Percentiles rank a stretch among this genome's conserved stretches.
Conservation (phyloP, 2,329 filamentous ascomycete genomes). For the Pestalotiopsis sp. region DNA sequence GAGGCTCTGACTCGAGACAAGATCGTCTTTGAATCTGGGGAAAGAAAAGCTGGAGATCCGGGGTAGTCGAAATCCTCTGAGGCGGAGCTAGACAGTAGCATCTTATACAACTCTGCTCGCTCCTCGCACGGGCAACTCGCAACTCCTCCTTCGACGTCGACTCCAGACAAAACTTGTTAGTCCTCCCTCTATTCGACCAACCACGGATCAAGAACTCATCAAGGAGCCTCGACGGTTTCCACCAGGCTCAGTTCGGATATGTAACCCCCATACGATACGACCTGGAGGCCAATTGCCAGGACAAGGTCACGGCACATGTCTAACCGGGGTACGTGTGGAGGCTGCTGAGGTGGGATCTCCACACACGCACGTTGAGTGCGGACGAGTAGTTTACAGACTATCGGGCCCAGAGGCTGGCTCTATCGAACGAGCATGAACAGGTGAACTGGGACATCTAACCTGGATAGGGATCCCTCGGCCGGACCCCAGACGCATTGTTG, state of each 20-base stretch:
- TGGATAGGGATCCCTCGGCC: not conserved
- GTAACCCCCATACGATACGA: not conserved
- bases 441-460: conserved; percentile 1
- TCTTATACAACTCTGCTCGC: not conserved
- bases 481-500: not conserved
- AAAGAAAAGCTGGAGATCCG: not conserved
- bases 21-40: not conserved
- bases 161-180: not conserved
- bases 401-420: not conserved
- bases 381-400: not conserved
- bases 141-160: not conserved
- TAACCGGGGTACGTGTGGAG: conserved; percentile 1
- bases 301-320: not conserved
- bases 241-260: not conserved
- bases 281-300: not conserved
- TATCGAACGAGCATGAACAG: conserved; percentile 4
- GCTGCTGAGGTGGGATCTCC: not conserved
- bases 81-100: not conserved
- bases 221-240: not conserved
- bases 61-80: not conserved
- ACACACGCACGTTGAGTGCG: not conserved
- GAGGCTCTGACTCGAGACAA: not conserved
- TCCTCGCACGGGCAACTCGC: not conserved
- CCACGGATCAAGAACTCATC: not conserved
- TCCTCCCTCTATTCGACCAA: not conserved